Conservation (phyloP, 192 early-diverging fungal species). For the Entrophospora sp. region DNA sequence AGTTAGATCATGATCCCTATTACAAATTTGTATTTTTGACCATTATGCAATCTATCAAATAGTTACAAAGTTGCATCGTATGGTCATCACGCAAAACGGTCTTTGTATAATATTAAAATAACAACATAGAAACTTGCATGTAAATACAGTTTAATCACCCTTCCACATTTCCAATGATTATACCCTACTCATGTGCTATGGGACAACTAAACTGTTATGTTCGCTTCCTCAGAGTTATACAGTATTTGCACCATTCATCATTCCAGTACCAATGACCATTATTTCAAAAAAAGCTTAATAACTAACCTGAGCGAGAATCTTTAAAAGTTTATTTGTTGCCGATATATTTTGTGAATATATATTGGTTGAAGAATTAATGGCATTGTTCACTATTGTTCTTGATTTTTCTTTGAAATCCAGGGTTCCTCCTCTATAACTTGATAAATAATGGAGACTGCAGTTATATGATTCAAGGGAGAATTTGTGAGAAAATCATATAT, state of each 20-base stretch:
- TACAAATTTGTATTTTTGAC: too few species aligned
- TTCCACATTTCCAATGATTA: neutral
- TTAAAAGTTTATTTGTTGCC: neutral
- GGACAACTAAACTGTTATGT: neutral
- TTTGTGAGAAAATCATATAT: neutral
- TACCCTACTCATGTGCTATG: neutral
- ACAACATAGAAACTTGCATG: neutral
- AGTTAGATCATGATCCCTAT: too few species aligned
- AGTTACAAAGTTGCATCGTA: neutral
- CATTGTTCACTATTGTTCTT: neutral
- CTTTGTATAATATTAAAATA: neutral
- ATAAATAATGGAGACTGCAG: neutral
- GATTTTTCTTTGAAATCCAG: neutral
- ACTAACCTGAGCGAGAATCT: neutral
- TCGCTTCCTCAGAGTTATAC: neutral
- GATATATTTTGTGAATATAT: neutral
- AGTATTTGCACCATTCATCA: neutral
- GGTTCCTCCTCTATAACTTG: neutral
- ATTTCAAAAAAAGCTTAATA: neutral
- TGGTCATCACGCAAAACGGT: neutral
- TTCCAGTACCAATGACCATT: neutral
- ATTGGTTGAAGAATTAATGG: neutral
- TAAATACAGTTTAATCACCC: neutral
- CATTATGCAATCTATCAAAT: too few species aligned
- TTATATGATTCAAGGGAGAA: neutral